Conservation (phyloP, 1,284 basidiomycete genomes). For the Fomitopsis palustris region DNA sequence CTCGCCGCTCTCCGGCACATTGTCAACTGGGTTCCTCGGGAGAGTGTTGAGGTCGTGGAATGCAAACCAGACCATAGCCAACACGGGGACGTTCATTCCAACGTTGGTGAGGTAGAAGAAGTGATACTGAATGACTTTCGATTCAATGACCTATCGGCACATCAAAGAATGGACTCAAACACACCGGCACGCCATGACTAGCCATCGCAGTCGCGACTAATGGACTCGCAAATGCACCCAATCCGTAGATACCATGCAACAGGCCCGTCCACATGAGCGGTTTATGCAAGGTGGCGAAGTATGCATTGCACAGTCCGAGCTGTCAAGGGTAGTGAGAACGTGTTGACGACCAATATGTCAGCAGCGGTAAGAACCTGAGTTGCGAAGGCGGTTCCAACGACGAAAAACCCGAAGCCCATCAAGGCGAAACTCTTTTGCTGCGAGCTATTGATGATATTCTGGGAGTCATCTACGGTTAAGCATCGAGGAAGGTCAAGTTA, state of each 20-base stretch:
- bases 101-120: slow-evolving; percentile 28
- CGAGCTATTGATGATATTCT: slow-evolving; percentile 32
- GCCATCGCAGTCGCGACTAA: slow-evolving; percentile 30
- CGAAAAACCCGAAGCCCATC: slow-evolving; percentile 32
- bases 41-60: slow-evolving; percentile 23
- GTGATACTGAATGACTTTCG: slow-evolving; percentile 16
- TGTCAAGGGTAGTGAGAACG: slow-evolving; percentile 5
- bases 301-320: slow-evolving; percentile 30
- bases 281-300: slow-evolving; percentile 28
- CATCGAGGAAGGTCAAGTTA: not conserved
- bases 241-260: slow-evolving; percentile 29
- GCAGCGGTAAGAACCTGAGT: slow-evolving; percentile 22
- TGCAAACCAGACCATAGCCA: slow-evolving; percentile 22
- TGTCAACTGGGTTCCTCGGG: slow-evolving; percentile 17
- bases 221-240: slow-evolving; percentile 30
- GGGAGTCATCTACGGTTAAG: not conserved
- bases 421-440: slow-evolving; percentile 27
- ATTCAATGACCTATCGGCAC: not conserved
- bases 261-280: slow-evolving; percentile 30
- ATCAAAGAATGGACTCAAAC: slow-evolving; percentile 12
- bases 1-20: not conserved
- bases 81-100: slow-evolving; percentile 25
- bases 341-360: not conserved
- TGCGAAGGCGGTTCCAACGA: slow-evolving; percentile 28
- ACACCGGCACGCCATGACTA: slow-evolving; percentile 25